A percentile compares a stretch with the other conserved stretches of the same genome.
Evolutionary conservation across 2,329 filamentous ascomycete genomes (phyloP).

Genomic region (Orbilia quercus): DNA sequence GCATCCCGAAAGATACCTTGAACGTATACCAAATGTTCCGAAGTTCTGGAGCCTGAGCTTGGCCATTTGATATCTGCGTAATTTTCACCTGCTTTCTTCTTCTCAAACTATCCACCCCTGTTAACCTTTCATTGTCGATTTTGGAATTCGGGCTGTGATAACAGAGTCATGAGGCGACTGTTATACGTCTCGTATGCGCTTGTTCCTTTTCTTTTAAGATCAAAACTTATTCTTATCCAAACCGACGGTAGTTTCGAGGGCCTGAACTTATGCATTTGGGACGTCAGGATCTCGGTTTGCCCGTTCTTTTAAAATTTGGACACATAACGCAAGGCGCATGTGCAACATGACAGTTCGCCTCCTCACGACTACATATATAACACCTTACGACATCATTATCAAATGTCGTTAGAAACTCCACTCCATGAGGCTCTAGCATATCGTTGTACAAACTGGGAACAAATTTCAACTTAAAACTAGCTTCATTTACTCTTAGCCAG

Average conservation of each 20-base stretch:
- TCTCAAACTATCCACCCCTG: conserved; percentile 36
- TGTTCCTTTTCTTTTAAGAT: conserved; percentile 5
- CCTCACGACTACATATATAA: conserved; percentile 30
- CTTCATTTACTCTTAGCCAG: no score
- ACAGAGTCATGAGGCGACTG: conserved; percentile 39
- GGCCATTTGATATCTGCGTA: no score
- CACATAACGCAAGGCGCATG: conserved; percentile 28
- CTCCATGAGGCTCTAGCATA: conserved; percentile 28
- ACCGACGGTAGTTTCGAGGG: conserved; percentile 3
- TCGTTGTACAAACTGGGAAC: no score
- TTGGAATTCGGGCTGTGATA: conserved; percentile 25
- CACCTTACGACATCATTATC: conserved; percentile 24
- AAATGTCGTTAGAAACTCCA: conserved; percentile 15
- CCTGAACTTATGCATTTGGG: conserved; percentile 3
- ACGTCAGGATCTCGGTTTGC: conserved; percentile 12
- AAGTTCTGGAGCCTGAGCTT: conserved; percentile 29
- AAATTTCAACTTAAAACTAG: neutral
- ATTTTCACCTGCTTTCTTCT: conserved; percentile 8
- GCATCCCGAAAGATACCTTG: conserved; percentile 24
- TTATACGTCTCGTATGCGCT: conserved; percentile 13
- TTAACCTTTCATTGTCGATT: neutral
- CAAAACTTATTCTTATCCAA: neutral
- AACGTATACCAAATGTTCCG: conserved; percentile 7
- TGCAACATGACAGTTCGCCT: conserved; percentile 1
- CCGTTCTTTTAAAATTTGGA: neutral